Evolutionary conservation across 176 grass and related monocot genomes (phyloP).

Genomic region (Saccharum officinarum): DNA sequence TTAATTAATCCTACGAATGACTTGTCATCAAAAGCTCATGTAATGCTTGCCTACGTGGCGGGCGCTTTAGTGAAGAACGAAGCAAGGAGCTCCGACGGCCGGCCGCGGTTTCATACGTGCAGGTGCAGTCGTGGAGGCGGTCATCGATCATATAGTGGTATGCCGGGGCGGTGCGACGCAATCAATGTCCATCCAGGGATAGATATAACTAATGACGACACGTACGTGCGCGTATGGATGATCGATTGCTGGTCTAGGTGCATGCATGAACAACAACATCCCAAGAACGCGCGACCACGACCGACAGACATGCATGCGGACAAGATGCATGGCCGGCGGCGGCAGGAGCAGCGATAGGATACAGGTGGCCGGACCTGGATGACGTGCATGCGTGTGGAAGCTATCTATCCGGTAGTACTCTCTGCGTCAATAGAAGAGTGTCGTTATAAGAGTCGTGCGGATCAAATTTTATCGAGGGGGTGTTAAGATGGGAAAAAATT

Average conservation of each 20-base stretch:
- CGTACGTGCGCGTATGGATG: slow-evolving; percentile 21
- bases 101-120: slow-evolving; percentile 23
- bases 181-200: background rate
- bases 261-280: slow-evolving; percentile 34
- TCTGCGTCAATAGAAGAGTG: too few species aligned
- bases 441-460: too few species aligned
- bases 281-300: slow-evolving; percentile 2
- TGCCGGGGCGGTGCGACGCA: background rate
- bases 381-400: too few species aligned
- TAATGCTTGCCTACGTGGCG: background rate
- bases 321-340: too few species aligned
- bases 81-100: background rate
- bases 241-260: slow-evolving; percentile 14
- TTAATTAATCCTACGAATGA: background rate
- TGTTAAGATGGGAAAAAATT: too few species aligned
- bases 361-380: background rate
- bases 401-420: too few species aligned
- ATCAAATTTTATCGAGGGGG: too few species aligned
- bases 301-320: too few species aligned
- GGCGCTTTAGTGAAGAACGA: too few species aligned
- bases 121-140: background rate
- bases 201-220: background rate
- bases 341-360: too few species aligned
- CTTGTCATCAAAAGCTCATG: background rate
- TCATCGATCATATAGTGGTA: too few species aligned